These are phyloP conservation scores for Chenopodium berlandieri DNA, from an alignment of 148 eudicot genomes.

Conservation along the genomic window DNA sequence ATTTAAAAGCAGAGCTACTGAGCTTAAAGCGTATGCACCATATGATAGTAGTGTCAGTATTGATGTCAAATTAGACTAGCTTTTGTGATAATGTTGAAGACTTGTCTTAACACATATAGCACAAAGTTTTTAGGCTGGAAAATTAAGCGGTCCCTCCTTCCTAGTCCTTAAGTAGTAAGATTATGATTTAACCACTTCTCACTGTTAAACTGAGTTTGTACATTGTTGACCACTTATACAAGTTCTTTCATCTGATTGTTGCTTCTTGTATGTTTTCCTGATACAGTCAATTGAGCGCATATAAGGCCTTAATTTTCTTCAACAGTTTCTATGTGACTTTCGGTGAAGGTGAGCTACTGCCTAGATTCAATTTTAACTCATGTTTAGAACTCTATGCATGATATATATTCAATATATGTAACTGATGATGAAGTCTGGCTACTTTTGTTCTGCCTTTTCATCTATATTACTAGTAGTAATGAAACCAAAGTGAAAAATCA, in stretches of 20 bases:
- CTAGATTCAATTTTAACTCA: slow-evolving; percentile 28
- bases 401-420: not conserved
- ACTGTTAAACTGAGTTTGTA: not conserved
- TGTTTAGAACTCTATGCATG: not conserved
- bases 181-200: not conserved
- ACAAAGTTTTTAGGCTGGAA: not conserved
- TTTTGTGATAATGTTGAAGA: not conserved
- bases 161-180: not conserved
- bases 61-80: not conserved
- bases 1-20: too few species aligned
- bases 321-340: slow-evolving; percentile 20
- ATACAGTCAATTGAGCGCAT: not conserved
- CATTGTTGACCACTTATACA: not conserved
- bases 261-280: not conserved
- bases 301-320: not conserved
- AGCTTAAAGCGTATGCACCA: too few species aligned
- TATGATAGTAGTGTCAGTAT: not conserved
- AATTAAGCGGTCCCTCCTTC: not conserved
- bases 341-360: slow-evolving; percentile 37
- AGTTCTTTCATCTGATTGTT: not conserved
- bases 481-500: not conserved
- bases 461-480: not conserved
- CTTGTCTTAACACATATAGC: not conserved
- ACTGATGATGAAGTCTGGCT: not conserved
- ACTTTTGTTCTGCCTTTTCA: not conserved